Percentiles rank a stretch among this genome's conserved stretches.
Evolutionary conservation across 2,329 filamentous ascomycete genomes (phyloP).

Genomic region (Fusarium keratoplasticum): DNA sequence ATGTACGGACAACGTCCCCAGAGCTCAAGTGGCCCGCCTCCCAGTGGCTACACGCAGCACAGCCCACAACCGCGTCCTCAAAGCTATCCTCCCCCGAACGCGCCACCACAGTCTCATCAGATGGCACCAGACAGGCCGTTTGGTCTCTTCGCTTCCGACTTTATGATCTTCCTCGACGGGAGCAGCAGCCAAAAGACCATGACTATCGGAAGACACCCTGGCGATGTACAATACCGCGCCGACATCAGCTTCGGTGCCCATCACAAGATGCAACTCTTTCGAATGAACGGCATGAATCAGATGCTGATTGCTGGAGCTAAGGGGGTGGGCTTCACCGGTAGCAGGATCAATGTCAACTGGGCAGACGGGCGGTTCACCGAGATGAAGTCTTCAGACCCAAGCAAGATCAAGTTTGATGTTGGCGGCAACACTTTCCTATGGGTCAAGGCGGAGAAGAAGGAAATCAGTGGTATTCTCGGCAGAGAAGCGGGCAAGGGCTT

Average conservation of each 20-base stretch:
- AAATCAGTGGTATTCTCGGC: neutral
- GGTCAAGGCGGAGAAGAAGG: neutral
- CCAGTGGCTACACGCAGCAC: neutral
- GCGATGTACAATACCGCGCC: constrained; percentile 3
- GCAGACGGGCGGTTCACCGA: constrained; percentile 4
- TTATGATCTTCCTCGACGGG: constrained; percentile 8
- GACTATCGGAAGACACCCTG: neutral
- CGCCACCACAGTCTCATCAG: neutral
- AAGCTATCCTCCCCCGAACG: constrained; percentile 1
- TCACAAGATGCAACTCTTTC: constrained; percentile 2
- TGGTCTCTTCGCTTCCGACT: constrained; percentile 5
- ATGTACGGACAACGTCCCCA: neutral
- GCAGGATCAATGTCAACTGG: constrained; percentile 1
- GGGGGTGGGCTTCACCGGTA: constrained; percentile 2
- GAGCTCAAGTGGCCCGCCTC: neutral
- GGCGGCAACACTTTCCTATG: neutral
- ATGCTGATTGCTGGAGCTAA: neutral
- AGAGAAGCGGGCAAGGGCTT: constrained; percentile 2
- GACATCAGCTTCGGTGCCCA: constrained; percentile 4
- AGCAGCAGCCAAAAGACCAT: constrained; percentile 6
- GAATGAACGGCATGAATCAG: neutral
- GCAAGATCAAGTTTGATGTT: constrained; percentile 8
- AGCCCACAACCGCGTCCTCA: neutral
- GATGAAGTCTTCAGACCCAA: constrained; percentile 3
- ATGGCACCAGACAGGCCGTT: neutral